Percentiles rank a stretch among this genome's conserved stretches.
Evolutionary conservation across 495 filamentous ascomycete species (phyloP).

Genomic region (Parathielavia appendiculata): DNA sequence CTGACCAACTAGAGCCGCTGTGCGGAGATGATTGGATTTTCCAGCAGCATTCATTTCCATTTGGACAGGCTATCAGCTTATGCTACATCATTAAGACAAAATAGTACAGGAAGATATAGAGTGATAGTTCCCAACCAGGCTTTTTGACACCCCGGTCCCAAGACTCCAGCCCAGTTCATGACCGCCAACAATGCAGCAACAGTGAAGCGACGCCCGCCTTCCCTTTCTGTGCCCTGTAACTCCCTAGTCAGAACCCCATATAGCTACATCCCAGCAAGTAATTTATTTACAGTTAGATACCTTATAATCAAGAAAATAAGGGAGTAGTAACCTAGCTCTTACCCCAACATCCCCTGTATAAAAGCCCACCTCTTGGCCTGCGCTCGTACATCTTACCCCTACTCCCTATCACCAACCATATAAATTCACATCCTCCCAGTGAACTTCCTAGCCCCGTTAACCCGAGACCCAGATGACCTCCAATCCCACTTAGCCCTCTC

Average conservation of each 20-base stretch:
- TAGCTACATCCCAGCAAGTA: too few relatives aligned
- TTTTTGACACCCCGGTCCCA: background rate
- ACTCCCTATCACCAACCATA: background rate
- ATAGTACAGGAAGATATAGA: background rate
- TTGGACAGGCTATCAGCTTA: background rate
- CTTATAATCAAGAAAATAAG: too few relatives aligned
- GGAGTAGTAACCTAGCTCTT: too few relatives aligned
- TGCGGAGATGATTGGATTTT: too few relatives aligned
- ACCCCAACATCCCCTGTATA: too few relatives aligned
- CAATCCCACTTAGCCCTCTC: conserved; percentile 9
- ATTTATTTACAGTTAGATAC: too few relatives aligned
- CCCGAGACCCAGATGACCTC: background rate
- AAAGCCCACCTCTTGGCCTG: too few relatives aligned
- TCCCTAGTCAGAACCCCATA: background rate
- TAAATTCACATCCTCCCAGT: background rate
- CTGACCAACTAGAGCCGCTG: too few relatives aligned
- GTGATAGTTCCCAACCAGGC: background rate
- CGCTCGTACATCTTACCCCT: background rate
- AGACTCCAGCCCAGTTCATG: background rate
- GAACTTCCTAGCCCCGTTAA: background rate
- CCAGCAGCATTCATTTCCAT: background rate
- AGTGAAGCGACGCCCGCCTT: background rate
- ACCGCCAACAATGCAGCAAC: background rate
- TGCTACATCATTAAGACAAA: background rate
- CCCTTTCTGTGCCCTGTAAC: background rate